These are phyloP conservation scores for Triticum turgidum DNA, from an alignment of 176 grass and related monocot genomes.

Conservation along the genomic window DNA sequence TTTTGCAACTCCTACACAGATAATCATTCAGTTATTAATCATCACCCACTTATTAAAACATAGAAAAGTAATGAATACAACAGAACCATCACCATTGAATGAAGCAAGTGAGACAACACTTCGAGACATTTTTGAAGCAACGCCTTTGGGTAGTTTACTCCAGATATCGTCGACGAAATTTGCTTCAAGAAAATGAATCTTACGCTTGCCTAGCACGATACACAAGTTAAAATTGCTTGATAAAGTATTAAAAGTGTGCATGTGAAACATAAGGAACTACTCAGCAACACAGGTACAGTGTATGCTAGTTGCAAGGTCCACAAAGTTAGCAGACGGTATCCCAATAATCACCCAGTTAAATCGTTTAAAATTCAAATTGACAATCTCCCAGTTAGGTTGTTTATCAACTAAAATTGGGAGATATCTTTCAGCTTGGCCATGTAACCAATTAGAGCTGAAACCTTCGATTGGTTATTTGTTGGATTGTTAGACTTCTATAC, in stretches of 20 bases:
- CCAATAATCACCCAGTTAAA: no score
- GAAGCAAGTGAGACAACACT: conserved; percentile 1
- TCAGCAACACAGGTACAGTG: no score
- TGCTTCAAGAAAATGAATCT: neutral
- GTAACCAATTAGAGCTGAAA: no score
- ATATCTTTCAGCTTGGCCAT: no score
- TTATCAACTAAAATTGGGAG: no score
- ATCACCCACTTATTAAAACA: neutral
- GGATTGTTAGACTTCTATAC: no score
- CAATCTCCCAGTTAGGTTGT: no score
- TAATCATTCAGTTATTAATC: neutral
- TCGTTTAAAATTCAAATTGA: no score
- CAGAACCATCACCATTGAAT: neutral
- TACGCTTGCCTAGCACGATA: neutral
- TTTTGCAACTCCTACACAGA: neutral
- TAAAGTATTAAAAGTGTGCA: neutral
- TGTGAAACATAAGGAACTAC: neutral
- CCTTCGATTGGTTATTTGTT: no score
- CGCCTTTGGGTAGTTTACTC: neutral
- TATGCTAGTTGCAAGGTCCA: no score
- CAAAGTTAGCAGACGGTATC: no score
- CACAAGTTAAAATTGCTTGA: neutral
- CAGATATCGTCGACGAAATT: neutral
- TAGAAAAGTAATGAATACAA: neutral
- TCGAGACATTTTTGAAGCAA: neutral